These are phyloP conservation scores for Daedaleopsis nitida DNA, from an alignment of 768 basidiomycete species.

Conservation along the genomic window DNA sequence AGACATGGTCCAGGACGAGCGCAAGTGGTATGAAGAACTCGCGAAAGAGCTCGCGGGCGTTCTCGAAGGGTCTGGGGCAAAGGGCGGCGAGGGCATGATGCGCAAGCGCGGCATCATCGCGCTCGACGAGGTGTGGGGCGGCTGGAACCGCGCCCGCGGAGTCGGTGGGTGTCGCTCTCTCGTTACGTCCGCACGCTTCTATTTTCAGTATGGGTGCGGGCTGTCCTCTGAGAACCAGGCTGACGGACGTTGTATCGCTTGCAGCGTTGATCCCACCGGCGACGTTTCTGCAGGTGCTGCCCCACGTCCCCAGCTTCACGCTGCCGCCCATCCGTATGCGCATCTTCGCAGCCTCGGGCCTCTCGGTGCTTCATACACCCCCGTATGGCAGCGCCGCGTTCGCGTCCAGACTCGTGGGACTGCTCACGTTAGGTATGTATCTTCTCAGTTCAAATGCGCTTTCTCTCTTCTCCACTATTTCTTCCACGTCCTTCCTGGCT, in stretches of 20 bases:
- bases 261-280: slow-evolving; percentile 88
- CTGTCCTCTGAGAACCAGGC: background rate
- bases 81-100: slow-evolving; percentile 65
- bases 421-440: slow-evolving; percentile 44
- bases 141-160: slow-evolving; percentile 92
- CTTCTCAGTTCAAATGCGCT: background rate
- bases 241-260: background rate
- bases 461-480: background rate
- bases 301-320: slow-evolving; percentile 66
- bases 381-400: slow-evolving; percentile 71
- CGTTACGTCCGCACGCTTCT: background rate
- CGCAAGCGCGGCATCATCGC: slow-evolving; percentile 77
- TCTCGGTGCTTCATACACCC: slow-evolving; percentile 85
- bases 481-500: no score
- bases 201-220: background rate
- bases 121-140: slow-evolving; percentile 92
- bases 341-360: slow-evolving; percentile 65
- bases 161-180: slow-evolving; percentile 58
- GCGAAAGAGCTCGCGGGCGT: slow-evolving; percentile 81
- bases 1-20: slow-evolving; percentile 86
- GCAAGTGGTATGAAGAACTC: slow-evolving; percentile 75
- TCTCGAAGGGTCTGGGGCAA: slow-evolving; percentile 49
- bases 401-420: slow-evolving; percentile 58
- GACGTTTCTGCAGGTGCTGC: slow-evolving; percentile 77
- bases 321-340: slow-evolving; percentile 67